phyloP scores from a whole-genome alignment of 257 asterid genomes.

The Plectranthus barbatus region DNA sequence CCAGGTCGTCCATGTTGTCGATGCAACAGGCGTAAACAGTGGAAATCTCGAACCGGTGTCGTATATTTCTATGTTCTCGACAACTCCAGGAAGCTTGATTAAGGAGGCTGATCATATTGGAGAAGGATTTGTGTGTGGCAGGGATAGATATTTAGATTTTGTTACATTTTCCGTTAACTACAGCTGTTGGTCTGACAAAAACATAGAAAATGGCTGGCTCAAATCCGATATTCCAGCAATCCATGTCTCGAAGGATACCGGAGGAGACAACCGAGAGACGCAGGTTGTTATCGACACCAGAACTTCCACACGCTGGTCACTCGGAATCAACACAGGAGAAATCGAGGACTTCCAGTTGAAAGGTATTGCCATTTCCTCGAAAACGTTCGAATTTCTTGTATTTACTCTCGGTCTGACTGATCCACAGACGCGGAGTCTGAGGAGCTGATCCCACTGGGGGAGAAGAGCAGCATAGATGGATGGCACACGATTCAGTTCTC shows the following conservation, averaged over 20 bases:
- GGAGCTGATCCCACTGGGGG: constrained; percentile 50
- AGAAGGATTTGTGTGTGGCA: constrained; percentile 68
- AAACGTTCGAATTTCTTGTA: too few species aligned
- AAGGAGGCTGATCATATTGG: constrained; percentile 69
- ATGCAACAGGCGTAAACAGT: constrained; percentile 30
- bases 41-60: constrained; percentile 47
- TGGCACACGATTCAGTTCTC: constrained; percentile 87
- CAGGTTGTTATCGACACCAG: constrained; percentile 45
- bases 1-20: constrained; percentile 90
- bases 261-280: constrained; percentile 47
- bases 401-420: too few species aligned
- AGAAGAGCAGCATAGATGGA: constrained; percentile 54
- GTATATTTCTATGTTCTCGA: constrained; percentile 62
- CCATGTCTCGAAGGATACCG: constrained; percentile 42
- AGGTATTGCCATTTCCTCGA: constrained; percentile 35
- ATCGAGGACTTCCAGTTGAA: constrained; percentile 70
- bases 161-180: constrained; percentile 75
- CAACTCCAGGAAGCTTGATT: constrained; percentile 71
- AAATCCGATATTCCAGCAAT: constrained; percentile 63
- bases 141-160: constrained; percentile 54
- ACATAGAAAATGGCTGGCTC: constrained; percentile 51
- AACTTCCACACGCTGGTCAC: constrained; percentile 79
- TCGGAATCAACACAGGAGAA: constrained; percentile 64
- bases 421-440: constrained; percentile 42
- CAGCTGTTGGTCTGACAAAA: constrained; percentile 59